These are phyloP conservation scores for Ustilago lituana DNA, from an alignment of 1,284 basidiomycete species.

Conservation along the genomic window DNA sequence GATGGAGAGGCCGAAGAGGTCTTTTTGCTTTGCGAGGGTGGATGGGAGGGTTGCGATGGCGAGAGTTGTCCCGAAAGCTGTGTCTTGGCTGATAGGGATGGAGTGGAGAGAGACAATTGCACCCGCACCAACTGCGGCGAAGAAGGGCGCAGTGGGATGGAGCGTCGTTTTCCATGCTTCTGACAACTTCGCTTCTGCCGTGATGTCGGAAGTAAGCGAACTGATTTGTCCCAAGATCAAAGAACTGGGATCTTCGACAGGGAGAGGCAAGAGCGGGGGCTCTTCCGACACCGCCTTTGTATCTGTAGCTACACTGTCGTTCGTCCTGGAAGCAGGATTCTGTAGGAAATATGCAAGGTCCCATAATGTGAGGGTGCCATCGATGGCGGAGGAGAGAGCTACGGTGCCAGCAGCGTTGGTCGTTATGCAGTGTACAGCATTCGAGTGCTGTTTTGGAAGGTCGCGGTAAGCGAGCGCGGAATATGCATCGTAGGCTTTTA, in stretches of 20 bases:
- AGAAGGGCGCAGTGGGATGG: conserved; percentile 16
- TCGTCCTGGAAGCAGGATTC: not conserved
- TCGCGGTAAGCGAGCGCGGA: conserved; percentile 8
- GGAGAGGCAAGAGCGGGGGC: conserved; percentile 10
- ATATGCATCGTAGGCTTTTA: conserved; percentile 25
- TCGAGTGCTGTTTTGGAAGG: conserved; percentile 18
- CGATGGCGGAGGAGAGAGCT: conserved; percentile 27
- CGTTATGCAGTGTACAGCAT: conserved; percentile 33
- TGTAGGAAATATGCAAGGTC: conserved; percentile 7
- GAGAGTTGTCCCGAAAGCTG: conserved; percentile 12
- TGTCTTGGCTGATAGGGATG: not conserved
- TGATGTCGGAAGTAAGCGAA: conserved; percentile 3
- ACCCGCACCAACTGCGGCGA: conserved; percentile 32
- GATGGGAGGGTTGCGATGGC: not conserved
- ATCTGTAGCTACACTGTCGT: not conserved
- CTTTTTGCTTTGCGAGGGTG: conserved; percentile 6
- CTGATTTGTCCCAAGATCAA: conserved; percentile 12
- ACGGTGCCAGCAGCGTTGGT: conserved; percentile 4
- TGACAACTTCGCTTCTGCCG: conserved; percentile 15
- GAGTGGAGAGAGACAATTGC: conserved; percentile 25
- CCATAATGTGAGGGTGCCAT: conserved; percentile 42
- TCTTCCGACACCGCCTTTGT: not conserved
- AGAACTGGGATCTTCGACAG: conserved; percentile 9
- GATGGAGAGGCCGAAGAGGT: conserved; percentile 33
- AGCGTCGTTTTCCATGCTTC: conserved; percentile 41